These are phyloP conservation scores for Podaxis carcinomalis DNA, from an alignment of 768 basidiomycete species.

Conservation along the genomic window DNA sequence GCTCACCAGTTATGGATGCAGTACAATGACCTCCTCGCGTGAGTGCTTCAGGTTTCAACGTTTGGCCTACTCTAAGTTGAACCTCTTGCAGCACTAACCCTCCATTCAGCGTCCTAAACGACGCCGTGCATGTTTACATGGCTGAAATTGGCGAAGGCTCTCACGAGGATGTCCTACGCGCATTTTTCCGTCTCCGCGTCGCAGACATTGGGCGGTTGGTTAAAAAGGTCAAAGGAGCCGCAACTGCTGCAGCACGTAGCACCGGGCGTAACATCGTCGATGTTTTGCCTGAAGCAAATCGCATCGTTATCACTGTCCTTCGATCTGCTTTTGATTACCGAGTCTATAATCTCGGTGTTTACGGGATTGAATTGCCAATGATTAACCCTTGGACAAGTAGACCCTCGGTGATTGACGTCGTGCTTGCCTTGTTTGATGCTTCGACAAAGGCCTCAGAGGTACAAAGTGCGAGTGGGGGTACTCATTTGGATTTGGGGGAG, in stretches of 20 bases:
- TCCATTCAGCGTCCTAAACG: slow-evolving; percentile 61
- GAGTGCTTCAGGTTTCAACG: slow-evolving; percentile 18
- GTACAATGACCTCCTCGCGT: slow-evolving; percentile 68
- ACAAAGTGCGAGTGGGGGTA: slow-evolving; percentile 20
- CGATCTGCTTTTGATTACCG: slow-evolving; percentile 74
- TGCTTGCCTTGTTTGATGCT: slow-evolving; percentile 67
- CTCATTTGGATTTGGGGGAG: slow-evolving; percentile 26
- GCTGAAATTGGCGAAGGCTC: slow-evolving; percentile 45
- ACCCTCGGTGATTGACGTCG: slow-evolving; percentile 58
- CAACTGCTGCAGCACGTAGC: slow-evolving; percentile 38
- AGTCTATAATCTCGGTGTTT: slow-evolving; percentile 63
- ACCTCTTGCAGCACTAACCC: slow-evolving; percentile 41
- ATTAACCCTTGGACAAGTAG: slow-evolving; percentile 83
- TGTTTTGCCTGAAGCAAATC: slow-evolving; percentile 64
- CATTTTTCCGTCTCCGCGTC: slow-evolving; percentile 76
- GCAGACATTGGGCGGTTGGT: slow-evolving; percentile 65
- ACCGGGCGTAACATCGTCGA: slow-evolving; percentile 38
- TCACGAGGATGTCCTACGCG: slow-evolving; percentile 74
- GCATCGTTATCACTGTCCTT: slow-evolving; percentile 60
- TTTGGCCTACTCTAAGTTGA: background rate
- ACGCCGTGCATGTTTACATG: slow-evolving; percentile 71
- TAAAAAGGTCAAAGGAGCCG: slow-evolving; percentile 51
- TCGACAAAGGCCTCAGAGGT: slow-evolving; percentile 49
- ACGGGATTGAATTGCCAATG: slow-evolving; percentile 72
- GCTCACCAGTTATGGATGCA: slow-evolving; percentile 77